A percentile compares a stretch with the other conserved stretches of the same genome.
Evolutionary conservation across 2,329 filamentous ascomycete species (phyloP).

Genomic region (Alternaria brassicae): DNA sequence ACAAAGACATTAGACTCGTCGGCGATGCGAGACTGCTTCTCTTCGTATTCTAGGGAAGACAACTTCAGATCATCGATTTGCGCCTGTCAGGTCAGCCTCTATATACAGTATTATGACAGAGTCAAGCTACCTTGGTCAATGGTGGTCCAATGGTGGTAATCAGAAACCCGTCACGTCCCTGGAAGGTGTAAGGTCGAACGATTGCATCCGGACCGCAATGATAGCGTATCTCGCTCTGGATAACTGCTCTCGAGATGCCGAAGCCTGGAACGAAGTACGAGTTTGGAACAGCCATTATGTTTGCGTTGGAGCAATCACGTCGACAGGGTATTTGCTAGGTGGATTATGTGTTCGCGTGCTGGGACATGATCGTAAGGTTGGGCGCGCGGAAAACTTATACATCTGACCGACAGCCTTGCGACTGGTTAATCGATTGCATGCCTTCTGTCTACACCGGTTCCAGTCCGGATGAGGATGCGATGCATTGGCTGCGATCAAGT

Average conservation of each 20-base stretch:
- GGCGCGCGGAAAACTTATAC: slow-evolving; percentile 34
- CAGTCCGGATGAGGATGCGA: slow-evolving; percentile 13
- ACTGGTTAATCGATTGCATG: slow-evolving; percentile 12
- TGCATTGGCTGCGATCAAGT: slow-evolving; percentile 11
- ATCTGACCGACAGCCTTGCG: slow-evolving; percentile 12
- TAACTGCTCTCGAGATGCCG: slow-evolving; percentile 54
- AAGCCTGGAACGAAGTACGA: slow-evolving; percentile 54
- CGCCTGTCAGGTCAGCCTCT: slow-evolving; percentile 39
- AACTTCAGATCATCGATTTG: slow-evolving; percentile 54
- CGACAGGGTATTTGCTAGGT: slow-evolving; percentile 16
- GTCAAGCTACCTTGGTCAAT: slow-evolving; percentile 49
- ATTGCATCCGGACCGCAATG: slow-evolving; percentile 54
- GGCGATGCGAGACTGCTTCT: slow-evolving; percentile 50
- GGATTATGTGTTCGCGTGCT: slow-evolving; percentile 19
- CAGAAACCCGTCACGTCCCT: slow-evolving; percentile 54
- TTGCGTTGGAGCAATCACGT: neutral
- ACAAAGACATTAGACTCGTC: slow-evolving; percentile 48
- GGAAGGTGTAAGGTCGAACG: slow-evolving; percentile 52
- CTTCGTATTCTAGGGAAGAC: slow-evolving; percentile 52
- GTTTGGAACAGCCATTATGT: slow-evolving; percentile 41
- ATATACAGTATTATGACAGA: neutral
- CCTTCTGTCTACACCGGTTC: slow-evolving; percentile 21
- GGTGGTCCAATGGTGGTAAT: slow-evolving; percentile 51
- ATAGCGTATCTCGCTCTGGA: slow-evolving; percentile 54
- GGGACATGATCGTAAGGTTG: slow-evolving; percentile 24